phyloP scores from a whole-genome alignment of 257 asterid species.

The Lantana camara region DNA sequence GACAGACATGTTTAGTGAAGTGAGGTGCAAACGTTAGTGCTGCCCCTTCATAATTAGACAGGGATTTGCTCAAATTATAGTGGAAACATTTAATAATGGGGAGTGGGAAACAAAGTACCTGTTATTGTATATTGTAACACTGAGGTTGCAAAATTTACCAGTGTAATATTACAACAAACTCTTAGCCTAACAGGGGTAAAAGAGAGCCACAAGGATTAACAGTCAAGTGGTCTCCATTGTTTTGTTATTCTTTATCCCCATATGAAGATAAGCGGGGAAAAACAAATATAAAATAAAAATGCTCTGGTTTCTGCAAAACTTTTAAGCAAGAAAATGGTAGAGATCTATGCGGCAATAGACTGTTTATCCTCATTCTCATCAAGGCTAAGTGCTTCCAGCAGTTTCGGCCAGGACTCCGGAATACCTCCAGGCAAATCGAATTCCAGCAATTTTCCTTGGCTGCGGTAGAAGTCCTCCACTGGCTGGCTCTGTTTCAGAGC shows the following conservation, averaged over 20 bases:
- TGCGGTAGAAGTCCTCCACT: constrained; percentile 57
- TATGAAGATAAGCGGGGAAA: constrained; percentile 1
- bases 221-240: constrained; percentile 25
- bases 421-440: constrained; percentile 77
- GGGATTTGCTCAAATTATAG: neutral
- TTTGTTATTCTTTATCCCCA: constrained; percentile 28
- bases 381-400: constrained; percentile 70
- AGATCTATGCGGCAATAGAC: constrained; percentile 52
- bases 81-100: neutral
- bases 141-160: neutral
- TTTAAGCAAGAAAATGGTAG: constrained; percentile 22
- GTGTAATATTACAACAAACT: constrained; percentile 35
- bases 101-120: neutral
- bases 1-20: neutral
- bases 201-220: constrained; percentile 21
- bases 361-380: constrained; percentile 65
- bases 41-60: constrained; percentile 13
- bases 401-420: constrained; percentile 74
- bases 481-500: constrained; percentile 59
- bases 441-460: constrained; percentile 61
- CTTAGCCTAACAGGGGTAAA: constrained; percentile 3
- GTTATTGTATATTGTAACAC: neutral
- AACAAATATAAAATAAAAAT: neutral
- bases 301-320: constrained; percentile 45
- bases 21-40: neutral